Evolutionary conservation across 1,139 yeast genomes (phyloP).

Genomic region (Hansenula lynferdii): DNA sequence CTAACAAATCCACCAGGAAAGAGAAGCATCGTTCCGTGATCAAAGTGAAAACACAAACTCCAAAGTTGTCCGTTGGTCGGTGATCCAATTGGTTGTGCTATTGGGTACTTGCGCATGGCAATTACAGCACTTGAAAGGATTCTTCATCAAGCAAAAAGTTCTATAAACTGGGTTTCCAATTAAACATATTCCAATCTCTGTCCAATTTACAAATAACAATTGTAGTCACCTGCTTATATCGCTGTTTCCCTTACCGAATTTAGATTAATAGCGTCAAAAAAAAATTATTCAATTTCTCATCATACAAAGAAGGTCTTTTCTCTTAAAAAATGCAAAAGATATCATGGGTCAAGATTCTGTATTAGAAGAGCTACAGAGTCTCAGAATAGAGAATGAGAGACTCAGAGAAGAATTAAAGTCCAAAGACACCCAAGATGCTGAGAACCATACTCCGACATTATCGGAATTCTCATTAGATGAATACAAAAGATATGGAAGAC

Average conservation of each 20-base stretch:
- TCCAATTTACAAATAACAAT: no score
- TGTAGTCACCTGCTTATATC: no score
- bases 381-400: conserved; percentile 13
- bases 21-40: conserved; percentile 51
- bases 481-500: conserved; percentile 84
- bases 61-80: conserved; percentile 50
- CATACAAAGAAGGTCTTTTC: no score
- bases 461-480: conserved; percentile 46
- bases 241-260: background rate
- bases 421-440: background rate
- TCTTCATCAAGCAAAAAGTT: conserved; percentile 59
- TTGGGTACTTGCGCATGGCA: conserved; percentile 56
- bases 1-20: conserved; percentile 24
- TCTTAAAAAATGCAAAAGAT: no score
- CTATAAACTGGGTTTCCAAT: no score
- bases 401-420: conserved; percentile 6
- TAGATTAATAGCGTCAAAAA: background rate
- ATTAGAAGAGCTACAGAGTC: conserved; percentile 8
- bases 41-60: conserved; percentile 48
- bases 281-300: background rate
- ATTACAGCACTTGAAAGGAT: conserved; percentile 49
- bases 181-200: no score
- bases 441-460: background rate
- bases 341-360: conserved; percentile 6
- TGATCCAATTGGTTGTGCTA: conserved; percentile 44